Conservation (phyloP, 1,284 basidiomycete genomes). For the Apiotrichum siamense region DNA sequence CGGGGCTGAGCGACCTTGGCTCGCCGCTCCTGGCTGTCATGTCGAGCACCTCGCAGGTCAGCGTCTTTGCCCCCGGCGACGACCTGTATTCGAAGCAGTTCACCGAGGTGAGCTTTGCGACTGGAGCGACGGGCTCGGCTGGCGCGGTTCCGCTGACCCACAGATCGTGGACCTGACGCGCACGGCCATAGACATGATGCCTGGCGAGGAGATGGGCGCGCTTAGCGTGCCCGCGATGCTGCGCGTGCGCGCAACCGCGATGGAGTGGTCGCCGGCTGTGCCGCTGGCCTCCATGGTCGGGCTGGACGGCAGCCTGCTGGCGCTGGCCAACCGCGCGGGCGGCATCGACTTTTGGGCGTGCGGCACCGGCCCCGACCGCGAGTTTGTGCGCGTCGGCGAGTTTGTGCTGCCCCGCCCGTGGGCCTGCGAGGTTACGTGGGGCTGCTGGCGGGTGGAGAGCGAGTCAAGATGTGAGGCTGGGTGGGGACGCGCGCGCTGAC, state of each 20-base stretch:
- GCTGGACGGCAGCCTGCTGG: constrained; percentile 33
- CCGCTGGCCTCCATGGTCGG: constrained; percentile 19
- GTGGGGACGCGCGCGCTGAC: neutral
- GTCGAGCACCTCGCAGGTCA: constrained; percentile 24
- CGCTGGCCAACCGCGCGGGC: constrained; percentile 30
- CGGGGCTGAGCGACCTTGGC: constrained; percentile 18
- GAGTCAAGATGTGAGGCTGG: constrained; percentile 19
- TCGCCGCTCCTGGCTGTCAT: constrained; percentile 35
- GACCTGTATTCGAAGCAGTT: constrained; percentile 31
- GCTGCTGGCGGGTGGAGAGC: constrained; percentile 20
- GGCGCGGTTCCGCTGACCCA: no score
- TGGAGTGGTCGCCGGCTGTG: constrained; percentile 30
- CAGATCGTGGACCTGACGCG: constrained; percentile 34
- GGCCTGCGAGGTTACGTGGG: constrained; percentile 21
- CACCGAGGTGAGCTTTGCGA: constrained; percentile 24
- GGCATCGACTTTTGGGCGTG: constrained; percentile 27
- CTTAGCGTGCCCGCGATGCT: constrained; percentile 18
- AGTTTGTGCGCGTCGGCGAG: neutral
- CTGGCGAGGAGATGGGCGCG: neutral
- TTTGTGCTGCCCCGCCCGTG: constrained; percentile 4
- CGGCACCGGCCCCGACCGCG: neutral
- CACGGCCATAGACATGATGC: constrained; percentile 14
- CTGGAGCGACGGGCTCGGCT: neutral
- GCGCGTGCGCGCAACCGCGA: constrained; percentile 23
- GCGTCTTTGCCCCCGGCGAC: constrained; percentile 28